Percentiles rank a stretch among this genome's conserved stretches.
phyloP scores from a whole-genome alignment of 441 rosid genomes.

The Hura crepitans region DNA sequence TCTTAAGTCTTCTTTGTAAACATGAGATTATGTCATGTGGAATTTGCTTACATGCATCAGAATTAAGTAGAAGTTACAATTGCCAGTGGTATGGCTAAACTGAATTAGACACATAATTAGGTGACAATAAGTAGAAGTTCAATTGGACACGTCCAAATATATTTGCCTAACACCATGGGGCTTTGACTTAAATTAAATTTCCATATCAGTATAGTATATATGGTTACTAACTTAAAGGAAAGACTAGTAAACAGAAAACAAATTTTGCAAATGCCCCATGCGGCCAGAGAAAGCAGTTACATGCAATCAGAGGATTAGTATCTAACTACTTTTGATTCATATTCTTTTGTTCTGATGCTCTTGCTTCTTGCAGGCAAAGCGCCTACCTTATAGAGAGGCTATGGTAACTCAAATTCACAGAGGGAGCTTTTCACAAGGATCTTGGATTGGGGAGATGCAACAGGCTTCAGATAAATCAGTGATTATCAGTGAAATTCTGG shows the following conservation, averaged over 20 bases:
- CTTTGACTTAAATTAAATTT: not conserved
- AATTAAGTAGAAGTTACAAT: not conserved
- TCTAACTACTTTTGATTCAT: not conserved
- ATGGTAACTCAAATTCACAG: slow-evolving; percentile 33
- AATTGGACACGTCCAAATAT: not conserved
- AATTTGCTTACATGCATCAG: not conserved
- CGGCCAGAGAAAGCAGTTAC: not conserved
- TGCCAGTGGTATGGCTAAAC: not conserved
- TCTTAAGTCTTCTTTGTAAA: not conserved
- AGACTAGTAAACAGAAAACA: not conserved
- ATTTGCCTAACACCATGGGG: not conserved
- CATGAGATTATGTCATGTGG: not conserved
- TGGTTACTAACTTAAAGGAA: too few relatives aligned
- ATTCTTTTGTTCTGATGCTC: slow-evolving; percentile 11
- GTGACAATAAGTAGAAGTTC: not conserved
- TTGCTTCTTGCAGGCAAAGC: slow-evolving; percentile 50
- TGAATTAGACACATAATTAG: not conserved
- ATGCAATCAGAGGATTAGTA: not conserved
- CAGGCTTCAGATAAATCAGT: slow-evolving; percentile 69
- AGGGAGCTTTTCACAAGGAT: slow-evolving; percentile 53
- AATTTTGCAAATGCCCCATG: not conserved
- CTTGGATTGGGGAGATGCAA: slow-evolving; percentile 83
- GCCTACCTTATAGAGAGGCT: slow-evolving; percentile 56
- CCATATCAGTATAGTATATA: not conserved
- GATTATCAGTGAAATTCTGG: slow-evolving; percentile 67